Conservation (phyloP, 164 flowering plant genomes). For the Malania oleifera region DNA sequence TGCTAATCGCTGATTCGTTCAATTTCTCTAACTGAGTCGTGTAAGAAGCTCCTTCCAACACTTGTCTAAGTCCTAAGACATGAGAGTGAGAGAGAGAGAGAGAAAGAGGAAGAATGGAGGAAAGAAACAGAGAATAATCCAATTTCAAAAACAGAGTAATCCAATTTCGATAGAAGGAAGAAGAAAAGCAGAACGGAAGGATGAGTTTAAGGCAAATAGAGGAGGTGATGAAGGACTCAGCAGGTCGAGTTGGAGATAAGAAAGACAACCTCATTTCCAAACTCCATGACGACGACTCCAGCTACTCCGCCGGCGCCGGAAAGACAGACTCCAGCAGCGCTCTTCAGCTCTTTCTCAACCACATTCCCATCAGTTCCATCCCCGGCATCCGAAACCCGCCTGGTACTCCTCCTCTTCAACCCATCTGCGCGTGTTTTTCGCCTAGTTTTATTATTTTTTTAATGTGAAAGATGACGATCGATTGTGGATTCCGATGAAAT, state of each 20-base stretch:
- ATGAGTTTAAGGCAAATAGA: constrained; percentile 14
- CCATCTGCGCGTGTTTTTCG: neutral
- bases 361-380: constrained; percentile 33
- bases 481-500: neutral
- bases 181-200: neutral
- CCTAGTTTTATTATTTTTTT: neutral
- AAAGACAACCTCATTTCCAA: constrained; percentile 3
- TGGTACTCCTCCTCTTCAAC: constrained; percentile 5
- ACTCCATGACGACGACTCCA: neutral
- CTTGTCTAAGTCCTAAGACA: neutral
- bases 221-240: constrained; percentile 7
- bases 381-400: constrained; percentile 26
- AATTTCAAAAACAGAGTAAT: too few species aligned
- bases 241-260: neutral
- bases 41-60: too few species aligned
- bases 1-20: too few species aligned
- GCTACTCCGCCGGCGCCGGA: neutral
- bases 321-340: constrained; percentile 21
- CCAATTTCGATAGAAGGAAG: neutral
- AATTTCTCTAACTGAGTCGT: too few species aligned
- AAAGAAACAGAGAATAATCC: neutral
- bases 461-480: too few species aligned
- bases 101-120: neutral
- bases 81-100: neutral
- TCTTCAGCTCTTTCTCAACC: constrained; percentile 33